Evolutionary conservation across 306 rosid species (phyloP), one percentile per base, ranked within the genome.

Genomic region (Erythrophleum fordii): DNA sequence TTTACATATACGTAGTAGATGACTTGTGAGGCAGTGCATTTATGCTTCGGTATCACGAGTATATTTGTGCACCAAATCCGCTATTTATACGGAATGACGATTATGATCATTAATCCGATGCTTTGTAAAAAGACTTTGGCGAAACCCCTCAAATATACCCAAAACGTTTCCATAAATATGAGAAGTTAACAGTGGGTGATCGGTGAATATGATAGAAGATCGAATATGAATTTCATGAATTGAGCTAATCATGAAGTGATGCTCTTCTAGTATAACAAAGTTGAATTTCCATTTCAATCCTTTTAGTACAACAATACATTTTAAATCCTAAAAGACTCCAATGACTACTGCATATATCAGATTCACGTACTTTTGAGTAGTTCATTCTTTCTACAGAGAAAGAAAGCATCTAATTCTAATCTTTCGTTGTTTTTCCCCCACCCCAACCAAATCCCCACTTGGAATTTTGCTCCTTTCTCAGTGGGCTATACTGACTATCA

Each of bases 361-460:
- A 77, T 44, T 52, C 72, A 78, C 45, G 45, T 66, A 73, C 82
- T 75, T 71, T 72, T 68, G 71, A 81, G 78, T 65, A 83, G 80
- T 53, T 86, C 83, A 59, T 29, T 20, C 86, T 84, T 82, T 79
- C 82, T 26, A 49, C 80, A 79, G 35, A 37, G 28, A 39, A 87
- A 12, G 65, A 31, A 88, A 79, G 96, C 84, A 91, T 94, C 90
- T 77, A 86, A 88, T 92, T 89, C 90, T 80, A 58, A 44, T 67
- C 53, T 82, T 68, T 76, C n/a, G n/a, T n/a, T 5, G 10, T 75
- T 34, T 76, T 74, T 76, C 58, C 56, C 75, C 70, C 28, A 55
- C 70, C 70, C 82, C 76, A 72, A 82, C 76, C 5, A 62, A 77
- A 80, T 44, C 79, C 67, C 34, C 41, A 69, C 82, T 66, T 45